Percentiles rank a stretch among this genome's conserved stretches.
Conservation (phyloP, 2,329 filamentous ascomycete genomes). For the Apiospora malaysiana region DNA sequence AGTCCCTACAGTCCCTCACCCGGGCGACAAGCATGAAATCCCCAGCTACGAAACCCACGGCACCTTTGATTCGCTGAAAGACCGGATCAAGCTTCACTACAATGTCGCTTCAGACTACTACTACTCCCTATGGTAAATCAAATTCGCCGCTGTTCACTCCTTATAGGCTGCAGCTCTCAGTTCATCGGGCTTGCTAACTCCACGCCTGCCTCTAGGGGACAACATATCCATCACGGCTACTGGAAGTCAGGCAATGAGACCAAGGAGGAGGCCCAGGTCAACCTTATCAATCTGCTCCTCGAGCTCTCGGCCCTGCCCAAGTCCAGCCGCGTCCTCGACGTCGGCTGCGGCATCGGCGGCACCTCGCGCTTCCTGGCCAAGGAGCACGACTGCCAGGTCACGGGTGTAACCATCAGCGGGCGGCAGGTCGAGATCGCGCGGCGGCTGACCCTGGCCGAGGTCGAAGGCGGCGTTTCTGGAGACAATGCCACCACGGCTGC, state of each 20-base stretch:
- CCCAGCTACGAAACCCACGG: conserved; percentile 35
- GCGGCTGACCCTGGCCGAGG: conserved; percentile 50
- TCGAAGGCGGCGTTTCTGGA: background rate
- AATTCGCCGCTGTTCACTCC: conserved; percentile 11
- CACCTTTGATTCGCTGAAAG: conserved; percentile 51
- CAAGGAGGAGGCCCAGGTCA: conserved; percentile 63
- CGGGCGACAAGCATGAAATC: conserved; percentile 38
- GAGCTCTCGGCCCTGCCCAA: conserved; percentile 48
- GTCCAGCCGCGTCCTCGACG: conserved; percentile 57
- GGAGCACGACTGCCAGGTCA: conserved; percentile 57
- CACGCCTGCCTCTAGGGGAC: conserved; percentile 51
- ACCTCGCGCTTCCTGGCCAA: conserved; percentile 62
- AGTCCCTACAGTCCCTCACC: conserved; percentile 27
- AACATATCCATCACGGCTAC: conserved; percentile 69
- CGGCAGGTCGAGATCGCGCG: conserved; percentile 64
- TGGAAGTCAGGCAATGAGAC: conserved; percentile 56
- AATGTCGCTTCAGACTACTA: conserved; percentile 68
- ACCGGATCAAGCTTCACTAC: conserved; percentile 65
- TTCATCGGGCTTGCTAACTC: background rate
- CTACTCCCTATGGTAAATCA: conserved; percentile 60
- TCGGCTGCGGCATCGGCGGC: conserved; percentile 66
- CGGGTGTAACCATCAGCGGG: conserved; percentile 65
- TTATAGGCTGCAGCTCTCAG: no score
- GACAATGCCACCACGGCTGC: background rate
- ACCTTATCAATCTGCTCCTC: conserved; percentile 61